These are phyloP conservation scores for Boletus vermiculosoides DNA, from an alignment of 768 basidiomycete genomes.

Conservation along the genomic window DNA sequence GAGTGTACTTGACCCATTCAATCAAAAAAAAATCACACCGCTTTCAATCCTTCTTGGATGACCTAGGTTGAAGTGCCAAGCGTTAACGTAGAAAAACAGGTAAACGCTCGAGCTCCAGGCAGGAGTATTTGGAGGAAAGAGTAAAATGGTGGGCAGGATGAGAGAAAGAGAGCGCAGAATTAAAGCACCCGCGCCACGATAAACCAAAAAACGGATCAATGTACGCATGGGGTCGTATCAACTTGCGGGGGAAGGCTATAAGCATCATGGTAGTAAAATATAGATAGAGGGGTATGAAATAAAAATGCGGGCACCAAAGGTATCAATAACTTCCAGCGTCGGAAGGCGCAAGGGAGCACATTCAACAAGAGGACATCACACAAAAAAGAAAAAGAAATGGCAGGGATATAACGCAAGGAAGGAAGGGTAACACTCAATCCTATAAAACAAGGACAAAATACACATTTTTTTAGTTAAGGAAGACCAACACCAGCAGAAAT, in stretches of 20 bases:
- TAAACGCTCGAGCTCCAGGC: constrained; percentile 25
- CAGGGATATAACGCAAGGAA: not conserved
- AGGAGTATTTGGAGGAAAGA: not conserved
- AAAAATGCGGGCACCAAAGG: constrained; percentile 13
- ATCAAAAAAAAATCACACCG: not conserved
- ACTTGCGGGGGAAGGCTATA: not conserved
- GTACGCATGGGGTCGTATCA: not conserved
- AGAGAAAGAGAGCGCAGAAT: not conserved
- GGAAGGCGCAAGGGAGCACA: not conserved
- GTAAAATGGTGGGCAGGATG: not conserved
- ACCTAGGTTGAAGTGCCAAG: constrained; percentile 1
- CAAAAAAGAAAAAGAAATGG: not conserved
- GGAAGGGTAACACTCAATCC: not conserved
- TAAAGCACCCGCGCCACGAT: not conserved
- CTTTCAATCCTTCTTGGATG: not conserved
- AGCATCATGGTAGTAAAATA: not conserved
- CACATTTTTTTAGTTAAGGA: constrained; percentile 16
- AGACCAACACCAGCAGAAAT: not conserved
- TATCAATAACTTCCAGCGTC: constrained; percentile 19
- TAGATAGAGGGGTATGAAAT: constrained; percentile 19
- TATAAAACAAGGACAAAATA: constrained; percentile 14
- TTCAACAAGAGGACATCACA: constrained; percentile 3
- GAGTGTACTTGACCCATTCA: not conserved
- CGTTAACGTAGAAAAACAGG: constrained; percentile 7
- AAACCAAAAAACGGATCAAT: not conserved